Evolutionary conservation across 108 stramenopile genomes (phyloP).

Genomic region (Cyclotella kingstonii): DNA sequence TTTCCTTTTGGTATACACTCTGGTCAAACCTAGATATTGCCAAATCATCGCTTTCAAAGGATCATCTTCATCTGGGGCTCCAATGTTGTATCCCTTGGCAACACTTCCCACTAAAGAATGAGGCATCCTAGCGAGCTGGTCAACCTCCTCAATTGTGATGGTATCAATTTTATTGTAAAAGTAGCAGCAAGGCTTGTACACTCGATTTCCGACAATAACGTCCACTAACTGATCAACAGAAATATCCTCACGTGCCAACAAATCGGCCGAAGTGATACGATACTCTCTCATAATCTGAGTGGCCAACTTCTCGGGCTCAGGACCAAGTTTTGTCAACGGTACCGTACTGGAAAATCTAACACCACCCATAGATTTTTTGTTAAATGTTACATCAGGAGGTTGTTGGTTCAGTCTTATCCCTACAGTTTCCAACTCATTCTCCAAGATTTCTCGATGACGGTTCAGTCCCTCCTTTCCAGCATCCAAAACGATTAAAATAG

Average conservation of each 20-base stretch:
- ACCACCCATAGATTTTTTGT: conserved; percentile 91
- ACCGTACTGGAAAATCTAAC: conserved; percentile 92
- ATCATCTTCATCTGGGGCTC: conserved; percentile 73
- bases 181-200: conserved; percentile 94
- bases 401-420: conserved; percentile 95
- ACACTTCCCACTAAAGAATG: conserved; percentile 94
- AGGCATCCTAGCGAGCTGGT: conserved; percentile 93
- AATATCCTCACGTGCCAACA: conserved; percentile 94
- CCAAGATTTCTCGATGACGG: conserved; percentile 95
- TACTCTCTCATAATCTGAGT: conserved; percentile 90
- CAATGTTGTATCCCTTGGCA: conserved; percentile 80
- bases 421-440: conserved; percentile 96
- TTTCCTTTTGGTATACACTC: conserved; percentile 97
- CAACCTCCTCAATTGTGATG: conserved; percentile 97
- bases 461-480: conserved; percentile 96
- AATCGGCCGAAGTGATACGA: conserved; percentile 91
- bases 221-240: conserved; percentile 96
- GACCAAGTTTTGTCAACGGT: conserved; percentile 89
- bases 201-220: conserved; percentile 95
- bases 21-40: conserved; percentile 95
- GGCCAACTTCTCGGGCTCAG: conserved; percentile 87
- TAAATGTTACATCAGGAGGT: conserved; percentile 88
- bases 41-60: conserved; percentile 83
- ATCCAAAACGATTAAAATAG: conserved; percentile 98
- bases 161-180: conserved; percentile 99